Evolutionary conservation across 208 protist genomes (phyloP), one percentile per base, ranked within the genome.

Genomic region (Borovskyia barvae): DNA sequence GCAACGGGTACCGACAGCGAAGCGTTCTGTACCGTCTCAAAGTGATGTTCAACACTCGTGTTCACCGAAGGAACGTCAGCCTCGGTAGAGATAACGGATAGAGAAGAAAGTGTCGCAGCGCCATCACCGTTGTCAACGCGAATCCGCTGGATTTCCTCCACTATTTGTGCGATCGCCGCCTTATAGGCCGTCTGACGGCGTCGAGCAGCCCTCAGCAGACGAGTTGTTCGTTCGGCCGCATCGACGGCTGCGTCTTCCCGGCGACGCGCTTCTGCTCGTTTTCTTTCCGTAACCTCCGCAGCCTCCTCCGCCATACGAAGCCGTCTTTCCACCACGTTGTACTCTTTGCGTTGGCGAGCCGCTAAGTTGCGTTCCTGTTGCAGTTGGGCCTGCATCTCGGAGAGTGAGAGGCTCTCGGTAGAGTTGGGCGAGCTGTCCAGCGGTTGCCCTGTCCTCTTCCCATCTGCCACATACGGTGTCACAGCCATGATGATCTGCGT

Each of bases 311-410:
- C 2, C 11, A 28, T 46, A 5, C 24, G n/a, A 0, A 59, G 17
- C n/a, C 33, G 42, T 25, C 17, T 22, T 19, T 47, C 19, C 14
- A 53, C 41, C 3, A 22, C 24, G 17, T 46, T 19, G 22, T 19
- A 15, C 33, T 59, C 60, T 12, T 36, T 15, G 5, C 37, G 20
- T 12, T 59, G 50, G 0, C 15, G 11, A 11, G 5, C 20, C 15
- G 39, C 9, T 5, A 29, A 29, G 14, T 7, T 19, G 7, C 45
- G 42, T 36, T 59, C 60, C 15, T 49, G 12, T 17, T 59, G 33
- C 2, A 67, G 50, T 28, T 67, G 24, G 24, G 22, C 50, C 32
- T 42, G 20, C 17, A 59, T 14, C 0, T 48, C 50, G n/a, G 24
- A 2, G 1, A n/a, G 35, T 14, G 14, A n/a, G 35, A 39, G 11